Evolutionary conservation across 257 asterid species (phyloP).

Genomic region (Penstemon barbatus): DNA sequence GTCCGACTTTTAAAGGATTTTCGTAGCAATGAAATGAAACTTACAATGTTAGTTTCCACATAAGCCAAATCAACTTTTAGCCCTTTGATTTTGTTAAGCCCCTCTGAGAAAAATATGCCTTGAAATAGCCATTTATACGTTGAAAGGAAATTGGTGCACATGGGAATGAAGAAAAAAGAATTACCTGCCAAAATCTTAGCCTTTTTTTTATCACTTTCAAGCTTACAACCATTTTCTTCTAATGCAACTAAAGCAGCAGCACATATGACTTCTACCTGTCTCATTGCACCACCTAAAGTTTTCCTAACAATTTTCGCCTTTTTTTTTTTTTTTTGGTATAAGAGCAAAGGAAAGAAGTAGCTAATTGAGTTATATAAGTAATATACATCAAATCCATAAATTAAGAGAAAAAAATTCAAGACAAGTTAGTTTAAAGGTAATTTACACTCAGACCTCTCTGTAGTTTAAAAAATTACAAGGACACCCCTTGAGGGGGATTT

Average conservation of each 20-base stretch:
- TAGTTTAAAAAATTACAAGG: too few species aligned
- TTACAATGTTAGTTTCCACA: constrained; percentile 35
- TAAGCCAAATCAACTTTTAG: too few species aligned
- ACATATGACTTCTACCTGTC: constrained; percentile 88
- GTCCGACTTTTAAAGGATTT: neutral
- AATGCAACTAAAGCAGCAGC: constrained; percentile 90
- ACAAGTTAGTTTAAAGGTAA: neutral
- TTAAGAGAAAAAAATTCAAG: neutral
- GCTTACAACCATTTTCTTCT: constrained; percentile 74
- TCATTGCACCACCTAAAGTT: constrained; percentile 36
- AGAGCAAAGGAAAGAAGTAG: too few species aligned
- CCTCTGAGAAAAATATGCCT: constrained; percentile 44
- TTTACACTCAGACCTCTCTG: too few species aligned
- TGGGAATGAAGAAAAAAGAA: neutral
- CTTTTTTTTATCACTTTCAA: constrained; percentile 75
- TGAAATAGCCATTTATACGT: neutral
- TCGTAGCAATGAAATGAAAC: constrained; percentile 24
- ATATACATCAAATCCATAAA: too few species aligned
- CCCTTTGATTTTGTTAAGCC: neutral
- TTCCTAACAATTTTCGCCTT: too few species aligned
- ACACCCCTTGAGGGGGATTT: too few species aligned
- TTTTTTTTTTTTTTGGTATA: too few species aligned
- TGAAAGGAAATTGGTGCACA: neutral
- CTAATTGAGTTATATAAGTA: too few species aligned
- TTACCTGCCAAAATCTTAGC: constrained; percentile 87